phyloP scores from a whole-genome alignment of 1,284 basidiomycete genomes.

The Pterulicium gracile region DNA sequence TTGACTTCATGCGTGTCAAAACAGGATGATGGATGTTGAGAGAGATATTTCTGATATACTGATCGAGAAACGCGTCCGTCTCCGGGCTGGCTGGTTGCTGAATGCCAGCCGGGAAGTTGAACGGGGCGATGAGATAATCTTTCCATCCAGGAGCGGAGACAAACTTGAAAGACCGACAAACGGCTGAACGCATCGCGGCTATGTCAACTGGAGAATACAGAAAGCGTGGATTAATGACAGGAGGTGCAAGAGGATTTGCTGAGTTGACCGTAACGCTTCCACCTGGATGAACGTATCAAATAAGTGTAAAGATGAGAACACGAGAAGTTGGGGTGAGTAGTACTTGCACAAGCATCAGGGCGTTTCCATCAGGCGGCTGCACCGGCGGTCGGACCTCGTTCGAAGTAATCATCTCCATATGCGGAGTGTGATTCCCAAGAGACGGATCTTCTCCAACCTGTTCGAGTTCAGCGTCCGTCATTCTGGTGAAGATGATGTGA shows the following conservation, averaged over 20 bases:
- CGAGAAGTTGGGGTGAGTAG: neutral
- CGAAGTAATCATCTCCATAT: constrained; percentile 14
- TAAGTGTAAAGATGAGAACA: constrained; percentile 8
- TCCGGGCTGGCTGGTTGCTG: constrained; percentile 7
- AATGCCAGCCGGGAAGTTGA: constrained; percentile 11
- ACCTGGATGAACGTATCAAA: too few species aligned
- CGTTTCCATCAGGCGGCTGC: neutral
- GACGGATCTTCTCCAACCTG: too few species aligned
- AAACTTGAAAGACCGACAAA: constrained; percentile 10
- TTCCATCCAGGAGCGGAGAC: constrained; percentile 10
- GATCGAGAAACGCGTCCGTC: constrained; percentile 17
- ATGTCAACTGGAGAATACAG: constrained; percentile 13
- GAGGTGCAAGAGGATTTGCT: constrained; percentile 17
- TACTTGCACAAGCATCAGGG: neutral
- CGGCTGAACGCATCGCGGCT: constrained; percentile 9
- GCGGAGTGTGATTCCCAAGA: too few species aligned
- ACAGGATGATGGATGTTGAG: constrained; percentile 17
- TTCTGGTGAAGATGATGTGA: neutral
- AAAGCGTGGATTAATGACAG: constrained; percentile 20
- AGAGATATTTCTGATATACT: constrained; percentile 13
- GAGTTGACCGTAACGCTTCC: constrained; percentile 11
- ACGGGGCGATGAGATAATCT: constrained; percentile 12
- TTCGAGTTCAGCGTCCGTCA: constrained; percentile 14
- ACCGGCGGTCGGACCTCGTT: neutral
- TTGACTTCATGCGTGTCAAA: constrained; percentile 18